Percentiles rank a stretch among this genome's conserved stretches.
These are phyloP conservation scores for Phytophthora sansomeana DNA, from an alignment of 352 stramenopile species.

Conservation along the genomic window DNA sequence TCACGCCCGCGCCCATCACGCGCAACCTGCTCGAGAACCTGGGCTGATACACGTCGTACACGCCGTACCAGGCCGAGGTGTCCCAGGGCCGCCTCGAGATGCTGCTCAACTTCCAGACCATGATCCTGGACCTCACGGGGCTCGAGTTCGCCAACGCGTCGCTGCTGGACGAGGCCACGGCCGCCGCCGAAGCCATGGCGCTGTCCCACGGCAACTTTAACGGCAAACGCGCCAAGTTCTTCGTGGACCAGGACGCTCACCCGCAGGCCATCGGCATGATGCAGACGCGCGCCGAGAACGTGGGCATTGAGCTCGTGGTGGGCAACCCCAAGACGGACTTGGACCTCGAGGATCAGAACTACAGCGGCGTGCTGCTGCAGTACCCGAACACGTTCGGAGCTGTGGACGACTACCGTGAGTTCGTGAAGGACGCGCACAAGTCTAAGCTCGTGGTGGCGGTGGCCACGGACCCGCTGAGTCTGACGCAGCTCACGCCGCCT, in stretches of 20 bases:
- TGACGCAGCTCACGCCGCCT: conserved; percentile 95
- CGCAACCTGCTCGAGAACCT: conserved; percentile 99
- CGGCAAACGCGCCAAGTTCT: conserved; percentile 96
- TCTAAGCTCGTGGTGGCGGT: conserved; percentile 95
- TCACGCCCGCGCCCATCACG: conserved; percentile 96
- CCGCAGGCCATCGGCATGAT: conserved; percentile 95
- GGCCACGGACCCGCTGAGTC: conserved; percentile 96
- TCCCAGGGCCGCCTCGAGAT: conserved; percentile 98
- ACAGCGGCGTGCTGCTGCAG: conserved; percentile 97
- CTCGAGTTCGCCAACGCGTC: conserved; percentile 98
- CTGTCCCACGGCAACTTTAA: conserved; percentile 96
- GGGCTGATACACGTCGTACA: conserved; percentile 99
- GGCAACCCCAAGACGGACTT: conserved; percentile 83
- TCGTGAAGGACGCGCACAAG: conserved; percentile 89
- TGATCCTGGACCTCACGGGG: conserved; percentile 97
- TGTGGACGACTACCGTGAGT: conserved; percentile 92
- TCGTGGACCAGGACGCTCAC: conserved; percentile 93
- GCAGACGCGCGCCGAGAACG: conserved; percentile 90
- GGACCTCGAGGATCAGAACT: conserved; percentile 88
- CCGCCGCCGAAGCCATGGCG: conserved; percentile 98
- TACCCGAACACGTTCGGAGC: conserved; percentile 99
- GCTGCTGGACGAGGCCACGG: conserved; percentile 98
- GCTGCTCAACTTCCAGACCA: conserved; percentile 99
- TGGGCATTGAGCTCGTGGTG: conserved; percentile 95
- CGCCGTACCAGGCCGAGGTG: conserved; percentile 99